phyloP scores from a whole-genome alignment of 345 rosid genomes.

The Turnera subulata region DNA sequence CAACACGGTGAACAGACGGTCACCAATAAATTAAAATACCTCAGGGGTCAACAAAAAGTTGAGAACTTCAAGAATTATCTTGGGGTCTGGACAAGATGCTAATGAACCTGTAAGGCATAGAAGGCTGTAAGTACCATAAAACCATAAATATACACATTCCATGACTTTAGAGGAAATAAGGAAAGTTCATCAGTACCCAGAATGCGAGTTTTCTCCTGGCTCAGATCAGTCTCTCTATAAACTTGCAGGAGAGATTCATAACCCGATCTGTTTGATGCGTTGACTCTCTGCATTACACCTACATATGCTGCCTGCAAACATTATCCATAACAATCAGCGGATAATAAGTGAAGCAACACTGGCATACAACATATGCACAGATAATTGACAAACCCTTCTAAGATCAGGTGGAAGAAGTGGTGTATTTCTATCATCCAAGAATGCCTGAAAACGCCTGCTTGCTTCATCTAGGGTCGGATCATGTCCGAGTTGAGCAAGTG shows the following conservation, averaged over 20 bases:
- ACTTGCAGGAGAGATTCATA: conserved; percentile 75
- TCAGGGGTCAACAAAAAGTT: conserved; percentile 68
- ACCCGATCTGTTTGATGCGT: conserved; percentile 51
- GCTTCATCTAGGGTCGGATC: conserved; percentile 68
- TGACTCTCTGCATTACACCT: conserved; percentile 78
- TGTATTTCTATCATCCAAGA: conserved; percentile 70
- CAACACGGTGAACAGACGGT: neutral
- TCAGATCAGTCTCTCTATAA: conserved; percentile 88
- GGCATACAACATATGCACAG: neutral
- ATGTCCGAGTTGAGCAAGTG: conserved; percentile 70
- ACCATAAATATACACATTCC: neutral
- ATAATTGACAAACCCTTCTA: conserved; percentile 57
- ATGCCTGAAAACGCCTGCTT: conserved; percentile 61
- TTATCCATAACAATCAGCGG: conserved; percentile 12
- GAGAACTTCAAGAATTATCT: conserved; percentile 59
- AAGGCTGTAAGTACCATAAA: neutral
- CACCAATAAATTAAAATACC: conserved; percentile 37
- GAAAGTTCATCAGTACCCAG: conserved; percentile 40
- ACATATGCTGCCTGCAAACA: conserved; percentile 77
- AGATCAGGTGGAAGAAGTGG: conserved; percentile 81
- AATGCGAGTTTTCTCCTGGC: conserved; percentile 96
- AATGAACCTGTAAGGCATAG: conserved; percentile 52
- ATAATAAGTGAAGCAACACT: neutral
- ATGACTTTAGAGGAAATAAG: neutral
- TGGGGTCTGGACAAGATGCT: conserved; percentile 62